phyloP scores from a whole-genome alignment of 768 basidiomycete species.

The Lactarius sanguifluus region DNA sequence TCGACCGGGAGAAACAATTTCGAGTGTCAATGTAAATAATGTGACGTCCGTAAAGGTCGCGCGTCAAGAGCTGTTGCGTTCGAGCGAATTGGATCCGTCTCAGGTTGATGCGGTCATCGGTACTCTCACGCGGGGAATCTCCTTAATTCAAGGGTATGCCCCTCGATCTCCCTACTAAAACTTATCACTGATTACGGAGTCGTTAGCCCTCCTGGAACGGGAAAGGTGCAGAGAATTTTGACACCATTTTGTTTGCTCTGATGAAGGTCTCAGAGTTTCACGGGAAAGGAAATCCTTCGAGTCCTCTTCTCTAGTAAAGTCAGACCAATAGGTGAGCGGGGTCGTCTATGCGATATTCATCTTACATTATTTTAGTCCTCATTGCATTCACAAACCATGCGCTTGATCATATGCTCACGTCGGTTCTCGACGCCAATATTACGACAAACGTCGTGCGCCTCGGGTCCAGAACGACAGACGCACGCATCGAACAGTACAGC shows the following conservation, averaged over 20 bases:
- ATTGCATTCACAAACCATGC: constrained; percentile 80
- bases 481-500: constrained; percentile 56
- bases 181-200: background rate
- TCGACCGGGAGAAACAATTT: constrained; percentile 37
- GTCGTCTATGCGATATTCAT: background rate
- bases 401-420: constrained; percentile 66
- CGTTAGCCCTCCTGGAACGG: constrained; percentile 73
- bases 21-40: constrained; percentile 43
- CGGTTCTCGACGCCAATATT: constrained; percentile 63
- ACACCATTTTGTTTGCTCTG: background rate
- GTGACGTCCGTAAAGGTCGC: constrained; percentile 46
- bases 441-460: constrained; percentile 65
- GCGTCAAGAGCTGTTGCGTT: constrained; percentile 43
- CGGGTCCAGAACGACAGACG: constrained; percentile 62
- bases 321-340: constrained; percentile 46
- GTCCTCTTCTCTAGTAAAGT: constrained; percentile 56
- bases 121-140: constrained; percentile 56
- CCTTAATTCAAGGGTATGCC: constrained; percentile 69
- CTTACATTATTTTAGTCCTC: constrained; percentile 35
- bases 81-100: constrained; percentile 63
- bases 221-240: constrained; percentile 49
- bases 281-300: constrained; percentile 66
- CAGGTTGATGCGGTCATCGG: constrained; percentile 71
- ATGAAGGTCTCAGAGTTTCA: constrained; percentile 49
- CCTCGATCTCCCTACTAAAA: background rate